Conservation (phyloP, 345 rosid genomes). For the Noccaea caerulescens region DNA sequence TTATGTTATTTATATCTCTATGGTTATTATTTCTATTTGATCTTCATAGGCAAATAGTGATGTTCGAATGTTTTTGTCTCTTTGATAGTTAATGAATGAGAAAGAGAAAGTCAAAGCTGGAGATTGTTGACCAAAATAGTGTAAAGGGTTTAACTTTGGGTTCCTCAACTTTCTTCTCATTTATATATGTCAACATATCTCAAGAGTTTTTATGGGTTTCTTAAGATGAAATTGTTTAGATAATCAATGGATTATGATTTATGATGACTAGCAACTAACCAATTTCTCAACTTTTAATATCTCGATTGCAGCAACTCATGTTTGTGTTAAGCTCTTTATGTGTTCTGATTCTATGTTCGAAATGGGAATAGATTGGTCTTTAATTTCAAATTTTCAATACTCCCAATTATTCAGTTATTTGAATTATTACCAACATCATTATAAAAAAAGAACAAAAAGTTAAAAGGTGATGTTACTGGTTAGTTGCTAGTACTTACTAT, state of each 20-base stretch:
- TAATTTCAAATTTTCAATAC: no score
- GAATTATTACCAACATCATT: conserved; percentile 26
- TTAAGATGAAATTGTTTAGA: neutral
- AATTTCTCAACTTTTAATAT: neutral
- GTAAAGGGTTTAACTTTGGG: conserved; percentile 1
- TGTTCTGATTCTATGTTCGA: neutral
- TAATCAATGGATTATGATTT: conserved; percentile 15
- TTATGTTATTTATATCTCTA: neutral
- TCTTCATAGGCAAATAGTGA: neutral
- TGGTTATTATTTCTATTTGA: neutral
- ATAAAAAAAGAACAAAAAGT: conserved; percentile 1
- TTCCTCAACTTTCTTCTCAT: neutral
- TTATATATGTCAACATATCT: neutral
- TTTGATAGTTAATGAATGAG: conserved; percentile 17
- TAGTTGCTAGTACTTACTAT: conserved; percentile 30
- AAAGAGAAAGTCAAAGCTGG: conserved; percentile 26
- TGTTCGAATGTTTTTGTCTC: conserved; percentile 5
- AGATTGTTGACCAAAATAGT: conserved; percentile 11
- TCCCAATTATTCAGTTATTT: neutral
- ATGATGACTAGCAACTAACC: conserved; percentile 17
- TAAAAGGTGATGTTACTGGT: conserved; percentile 38
- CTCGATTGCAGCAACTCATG: conserved; percentile 12
- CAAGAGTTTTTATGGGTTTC: neutral
- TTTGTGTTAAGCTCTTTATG: conserved; percentile 1
- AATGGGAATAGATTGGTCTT: conserved; percentile 3